These are phyloP conservation scores for Neurospora pannonica DNA, from an alignment of 495 filamentous ascomycete genomes.

Conservation along the genomic window DNA sequence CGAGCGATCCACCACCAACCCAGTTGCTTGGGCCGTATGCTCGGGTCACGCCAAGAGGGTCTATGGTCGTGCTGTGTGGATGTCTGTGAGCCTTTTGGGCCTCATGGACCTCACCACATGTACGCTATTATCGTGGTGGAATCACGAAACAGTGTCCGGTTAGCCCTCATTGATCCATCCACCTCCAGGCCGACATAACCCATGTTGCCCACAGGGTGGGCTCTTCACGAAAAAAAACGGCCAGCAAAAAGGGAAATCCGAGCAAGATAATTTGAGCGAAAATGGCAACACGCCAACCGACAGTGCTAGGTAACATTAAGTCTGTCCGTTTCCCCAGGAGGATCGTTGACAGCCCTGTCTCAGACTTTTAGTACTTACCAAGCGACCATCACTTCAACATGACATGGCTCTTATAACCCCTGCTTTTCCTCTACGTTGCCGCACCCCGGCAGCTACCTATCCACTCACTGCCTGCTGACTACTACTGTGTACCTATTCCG, in stretches of 20 bases:
- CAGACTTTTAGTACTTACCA: conserved; percentile 16
- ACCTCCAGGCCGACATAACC: neutral
- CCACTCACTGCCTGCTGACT: conserved; percentile 9
- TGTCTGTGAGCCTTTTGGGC: neutral
- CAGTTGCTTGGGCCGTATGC: neutral
- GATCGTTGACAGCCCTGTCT: neutral
- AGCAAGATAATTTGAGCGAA: neutral
- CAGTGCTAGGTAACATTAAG: neutral
- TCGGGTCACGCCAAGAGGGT: neutral
- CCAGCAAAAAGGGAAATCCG: neutral
- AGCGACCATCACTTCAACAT: conserved; percentile 9
- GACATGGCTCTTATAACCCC: conserved; percentile 8
- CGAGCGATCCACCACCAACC: neutral
- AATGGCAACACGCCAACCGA: neutral
- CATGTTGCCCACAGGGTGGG: neutral
- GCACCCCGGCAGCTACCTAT: conserved; percentile 16
- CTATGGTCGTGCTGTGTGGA: neutral
- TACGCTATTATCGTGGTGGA: neutral
- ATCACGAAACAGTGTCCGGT: neutral
- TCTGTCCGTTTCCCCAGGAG: neutral
- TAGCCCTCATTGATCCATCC: neutral
- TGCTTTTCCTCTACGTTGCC: conserved; percentile 3
- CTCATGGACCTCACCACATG: neutral
- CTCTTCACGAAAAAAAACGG: neutral
- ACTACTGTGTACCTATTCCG: conserved; percentile 1